These are phyloP conservation scores for Arabidopsis lyrata DNA, from an alignment of 441 rosid genomes.

Conservation along the genomic window DNA sequence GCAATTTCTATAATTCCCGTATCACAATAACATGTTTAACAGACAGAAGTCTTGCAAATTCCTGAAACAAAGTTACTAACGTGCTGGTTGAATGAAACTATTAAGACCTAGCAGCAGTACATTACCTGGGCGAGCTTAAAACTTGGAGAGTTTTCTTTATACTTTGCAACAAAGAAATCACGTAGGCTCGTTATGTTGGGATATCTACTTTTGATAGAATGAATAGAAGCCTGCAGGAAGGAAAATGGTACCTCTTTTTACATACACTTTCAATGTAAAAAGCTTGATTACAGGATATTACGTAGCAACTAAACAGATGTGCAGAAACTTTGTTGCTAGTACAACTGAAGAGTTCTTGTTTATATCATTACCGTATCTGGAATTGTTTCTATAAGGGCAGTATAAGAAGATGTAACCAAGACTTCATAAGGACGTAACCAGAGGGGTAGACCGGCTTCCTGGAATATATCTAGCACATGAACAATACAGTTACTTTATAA, in stretches of 20 bases:
- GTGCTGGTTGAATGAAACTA: conserved; percentile 14
- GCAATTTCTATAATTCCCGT: not conserved
- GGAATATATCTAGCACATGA: conserved; percentile 83
- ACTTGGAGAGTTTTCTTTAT: conserved; percentile 82
- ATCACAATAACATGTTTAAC: conserved; percentile 30
- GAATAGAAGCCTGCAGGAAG: conserved; percentile 87
- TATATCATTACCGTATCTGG: conserved; percentile 83
- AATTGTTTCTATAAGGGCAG: conserved; percentile 99
- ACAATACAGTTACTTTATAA: conserved; percentile 33
- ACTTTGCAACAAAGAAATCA: conserved; percentile 93
- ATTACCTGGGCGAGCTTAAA: conserved; percentile 99
- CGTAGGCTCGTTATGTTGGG: conserved; percentile 84
- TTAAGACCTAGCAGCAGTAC: conserved; percentile 26
- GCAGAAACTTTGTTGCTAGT: conserved; percentile 14
- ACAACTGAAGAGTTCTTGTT: conserved; percentile 28
- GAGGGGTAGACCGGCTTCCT: conserved; percentile 99
- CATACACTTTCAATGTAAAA: conserved; percentile 17
- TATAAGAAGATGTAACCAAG: conserved; percentile 94
- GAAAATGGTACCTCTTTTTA: conserved; percentile 7
- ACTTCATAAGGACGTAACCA: conserved; percentile 99
- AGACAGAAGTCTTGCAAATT: conserved; percentile 15
- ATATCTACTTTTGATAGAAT: conserved; percentile 97
- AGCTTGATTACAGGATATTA: conserved; percentile 4
- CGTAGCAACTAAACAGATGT: conserved; percentile 22
- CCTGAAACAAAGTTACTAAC: conserved; percentile 25